Conservation (phyloP, 2,329 filamentous ascomycete genomes). For the Hypoxylon sp. region DNA sequence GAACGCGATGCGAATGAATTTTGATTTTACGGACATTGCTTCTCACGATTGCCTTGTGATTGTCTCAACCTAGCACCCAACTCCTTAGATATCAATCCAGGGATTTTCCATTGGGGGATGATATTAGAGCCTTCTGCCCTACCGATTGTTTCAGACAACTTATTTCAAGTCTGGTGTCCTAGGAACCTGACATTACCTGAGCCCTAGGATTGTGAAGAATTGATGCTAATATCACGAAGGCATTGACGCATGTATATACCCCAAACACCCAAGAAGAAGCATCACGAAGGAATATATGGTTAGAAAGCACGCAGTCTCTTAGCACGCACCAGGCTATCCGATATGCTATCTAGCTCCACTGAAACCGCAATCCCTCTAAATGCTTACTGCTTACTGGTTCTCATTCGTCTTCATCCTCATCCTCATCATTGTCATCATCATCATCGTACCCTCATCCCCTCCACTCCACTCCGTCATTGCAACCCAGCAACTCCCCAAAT, state of each 20-base stretch:
- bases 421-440: neutral
- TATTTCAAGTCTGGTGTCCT: neutral
- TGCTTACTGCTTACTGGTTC: neutral
- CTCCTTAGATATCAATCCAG: neutral
- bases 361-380: neutral
- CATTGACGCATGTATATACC: neutral
- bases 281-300: neutral
- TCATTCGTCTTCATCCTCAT: neutral
- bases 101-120: neutral
- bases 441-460: neutral
- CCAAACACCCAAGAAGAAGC: neutral
- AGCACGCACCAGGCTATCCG: neutral
- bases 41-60: neutral
- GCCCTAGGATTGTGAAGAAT: neutral
- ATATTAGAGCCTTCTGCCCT: neutral
- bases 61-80: neutral
- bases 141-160: neutral
- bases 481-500: conserved; percentile 78
- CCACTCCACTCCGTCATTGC: conserved; percentile 52
- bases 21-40: neutral
- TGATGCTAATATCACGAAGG: neutral
- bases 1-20: neutral
- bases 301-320: neutral
- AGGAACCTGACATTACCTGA: neutral
- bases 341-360: neutral